A percentile compares a stretch with the other conserved stretches of the same genome.
These are phyloP conservation scores for Debaryomyces robertsiae DNA, from an alignment of 1,139 yeast species.

Conservation along the genomic window DNA sequence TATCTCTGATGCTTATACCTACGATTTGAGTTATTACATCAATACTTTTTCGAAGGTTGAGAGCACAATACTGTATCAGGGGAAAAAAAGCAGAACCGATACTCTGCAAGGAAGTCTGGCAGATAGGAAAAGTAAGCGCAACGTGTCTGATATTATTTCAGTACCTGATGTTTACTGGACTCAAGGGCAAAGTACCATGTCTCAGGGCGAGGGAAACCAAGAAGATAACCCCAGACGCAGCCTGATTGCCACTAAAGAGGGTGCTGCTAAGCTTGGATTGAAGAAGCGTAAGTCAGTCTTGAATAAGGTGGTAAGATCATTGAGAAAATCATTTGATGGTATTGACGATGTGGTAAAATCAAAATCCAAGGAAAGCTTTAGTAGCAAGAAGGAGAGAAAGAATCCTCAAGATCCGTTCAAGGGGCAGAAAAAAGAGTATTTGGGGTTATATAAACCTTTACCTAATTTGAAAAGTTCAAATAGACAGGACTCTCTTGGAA, in stretches of 20 bases:
- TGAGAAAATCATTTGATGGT: slow-evolving; percentile 14
- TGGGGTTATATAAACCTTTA: slow-evolving; percentile 8
- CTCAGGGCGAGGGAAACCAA: not conserved
- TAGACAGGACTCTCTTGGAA: not conserved
- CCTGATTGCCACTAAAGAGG: not conserved
- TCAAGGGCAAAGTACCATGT: not conserved
- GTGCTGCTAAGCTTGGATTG: not conserved
- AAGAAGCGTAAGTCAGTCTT: slow-evolving; percentile 19
- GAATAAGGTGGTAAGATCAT: slow-evolving; percentile 21
- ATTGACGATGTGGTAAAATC: not conserved
- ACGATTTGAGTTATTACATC: slow-evolving; percentile 27
- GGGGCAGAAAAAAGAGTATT: slow-evolving; percentile 8
- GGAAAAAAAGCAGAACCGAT: not conserved
- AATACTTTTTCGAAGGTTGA: slow-evolving; percentile 14
- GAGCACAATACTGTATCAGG: not conserved
- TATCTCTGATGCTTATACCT: slow-evolving; percentile 25
- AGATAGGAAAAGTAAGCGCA: slow-evolving; percentile 1
- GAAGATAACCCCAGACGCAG: not conserved
- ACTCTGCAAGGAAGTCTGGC: not conserved
- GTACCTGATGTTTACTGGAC: slow-evolving; percentile 12
- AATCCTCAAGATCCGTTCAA: not conserved
- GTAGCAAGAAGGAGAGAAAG: not conserved
- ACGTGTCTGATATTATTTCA: slow-evolving; percentile 10
- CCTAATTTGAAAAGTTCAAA: slow-evolving; percentile 6
- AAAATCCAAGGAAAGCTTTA: not conserved